Percentiles rank a stretch among this genome's conserved stretches.
Conservation (phyloP, 1,139 yeast genomes). For the Blastobotrys elegans region DNA sequence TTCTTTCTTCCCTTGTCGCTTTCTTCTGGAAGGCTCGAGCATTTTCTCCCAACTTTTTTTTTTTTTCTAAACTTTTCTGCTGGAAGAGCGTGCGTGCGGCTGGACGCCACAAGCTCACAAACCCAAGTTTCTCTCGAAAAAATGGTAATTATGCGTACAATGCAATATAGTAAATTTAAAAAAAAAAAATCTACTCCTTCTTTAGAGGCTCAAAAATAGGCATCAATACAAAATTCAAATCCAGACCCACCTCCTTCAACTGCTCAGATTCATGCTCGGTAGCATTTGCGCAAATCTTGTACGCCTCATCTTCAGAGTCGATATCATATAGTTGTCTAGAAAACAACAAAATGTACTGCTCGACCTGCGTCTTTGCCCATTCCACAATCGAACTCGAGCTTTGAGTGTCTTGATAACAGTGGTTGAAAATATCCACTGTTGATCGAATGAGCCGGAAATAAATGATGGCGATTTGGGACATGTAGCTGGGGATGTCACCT, state of each 20-base stretch:
- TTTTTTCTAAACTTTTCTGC: background rate
- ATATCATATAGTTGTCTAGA: constrained; percentile 68
- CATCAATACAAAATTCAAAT: constrained; percentile 49
- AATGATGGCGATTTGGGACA: constrained; percentile 56
- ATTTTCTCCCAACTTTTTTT: constrained; percentile 1
- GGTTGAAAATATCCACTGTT: constrained; percentile 44
- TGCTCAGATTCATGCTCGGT: constrained; percentile 57
- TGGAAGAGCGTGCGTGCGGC: background rate
- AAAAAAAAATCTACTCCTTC: no score
- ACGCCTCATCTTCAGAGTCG: constrained; percentile 43
- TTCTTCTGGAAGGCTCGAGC: background rate
- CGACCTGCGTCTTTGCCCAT: constrained; percentile 71
- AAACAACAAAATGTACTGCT: constrained; percentile 53
- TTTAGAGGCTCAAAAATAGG: background rate
- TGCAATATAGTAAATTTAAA: no score
- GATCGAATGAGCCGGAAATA: constrained; percentile 50
- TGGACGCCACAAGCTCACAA: background rate
- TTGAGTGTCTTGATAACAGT: constrained; percentile 39
- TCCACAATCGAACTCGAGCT: constrained; percentile 44
- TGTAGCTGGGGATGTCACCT: constrained; percentile 52
- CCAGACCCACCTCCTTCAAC: constrained; percentile 63
- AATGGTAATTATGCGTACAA: no score
- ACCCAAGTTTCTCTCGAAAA: background rate
- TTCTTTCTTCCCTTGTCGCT: no score
- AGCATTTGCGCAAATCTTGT: constrained; percentile 49